phyloP scores from a whole-genome alignment of 352 stramenopile species.

The Pythium volutum region DNA sequence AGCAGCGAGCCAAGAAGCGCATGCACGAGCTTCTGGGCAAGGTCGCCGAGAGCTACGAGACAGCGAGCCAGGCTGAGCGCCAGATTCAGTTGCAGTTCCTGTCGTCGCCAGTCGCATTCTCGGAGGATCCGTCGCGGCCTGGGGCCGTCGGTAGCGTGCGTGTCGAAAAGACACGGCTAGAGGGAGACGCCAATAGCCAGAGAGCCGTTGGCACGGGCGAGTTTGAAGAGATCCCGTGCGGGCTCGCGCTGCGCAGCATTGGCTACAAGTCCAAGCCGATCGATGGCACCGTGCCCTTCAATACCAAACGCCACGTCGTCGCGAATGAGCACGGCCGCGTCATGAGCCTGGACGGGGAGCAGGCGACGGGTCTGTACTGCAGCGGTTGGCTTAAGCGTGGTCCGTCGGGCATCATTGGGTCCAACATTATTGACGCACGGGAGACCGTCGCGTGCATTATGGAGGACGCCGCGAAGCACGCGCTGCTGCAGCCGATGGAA shows the following conservation, averaged over 20 bases:
- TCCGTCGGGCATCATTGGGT: conserved; percentile 97
- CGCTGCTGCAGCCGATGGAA: conserved; percentile 34
- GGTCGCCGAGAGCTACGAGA: conserved; percentile 39
- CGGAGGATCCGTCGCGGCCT: conserved; percentile 45
- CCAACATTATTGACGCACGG: conserved; percentile 97
- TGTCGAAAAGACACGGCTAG: conserved; percentile 87
- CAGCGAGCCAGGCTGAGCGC: conserved; percentile 28
- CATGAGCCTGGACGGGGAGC: conserved; percentile 30
- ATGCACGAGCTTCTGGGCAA: conserved; percentile 82
- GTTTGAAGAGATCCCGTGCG: conserved; percentile 81
- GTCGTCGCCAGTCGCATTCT: conserved; percentile 76
- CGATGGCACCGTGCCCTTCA: conserved; percentile 71
- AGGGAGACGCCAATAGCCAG: conserved; percentile 84
- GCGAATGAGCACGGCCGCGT: conserved; percentile 58
- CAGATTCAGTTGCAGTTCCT: conserved; percentile 91
- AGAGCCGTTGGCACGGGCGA: conserved; percentile 80
- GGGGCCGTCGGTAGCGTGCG: conserved; percentile 60
- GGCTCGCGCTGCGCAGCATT: conserved; percentile 79
- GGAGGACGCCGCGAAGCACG: conserved; percentile 71
- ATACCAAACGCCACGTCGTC: conserved; percentile 63
- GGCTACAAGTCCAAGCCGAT: conserved; percentile 91
- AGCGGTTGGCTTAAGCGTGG: conserved; percentile 98
- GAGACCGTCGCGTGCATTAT: conserved; percentile 94
- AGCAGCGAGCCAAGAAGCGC: conserved; percentile 78
- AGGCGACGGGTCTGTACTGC: conserved; percentile 91